A percentile compares a stretch with the other conserved stretches of the same genome.
These are phyloP conservation scores for Diaporthe vexans DNA, from an alignment of 2,329 filamentous ascomycete genomes.

Conservation along the genomic window DNA sequence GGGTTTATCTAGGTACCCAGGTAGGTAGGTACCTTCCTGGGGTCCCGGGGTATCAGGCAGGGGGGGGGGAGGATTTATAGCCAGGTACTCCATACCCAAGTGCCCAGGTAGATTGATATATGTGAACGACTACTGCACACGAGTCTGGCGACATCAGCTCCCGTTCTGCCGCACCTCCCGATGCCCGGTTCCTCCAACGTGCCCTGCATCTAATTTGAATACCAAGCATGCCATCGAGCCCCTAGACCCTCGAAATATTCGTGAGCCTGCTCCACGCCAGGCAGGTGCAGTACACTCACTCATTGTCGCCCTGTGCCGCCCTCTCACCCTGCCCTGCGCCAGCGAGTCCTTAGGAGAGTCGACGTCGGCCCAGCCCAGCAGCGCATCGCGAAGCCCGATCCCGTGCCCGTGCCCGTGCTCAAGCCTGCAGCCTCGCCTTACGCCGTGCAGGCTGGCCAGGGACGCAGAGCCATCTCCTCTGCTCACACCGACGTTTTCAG, in stretches of 20 bases:
- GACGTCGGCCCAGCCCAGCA: background rate
- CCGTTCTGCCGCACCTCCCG: conserved; percentile 17
- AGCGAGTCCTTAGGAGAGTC: background rate
- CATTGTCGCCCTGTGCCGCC: background rate
- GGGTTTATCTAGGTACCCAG: too few relatives aligned
- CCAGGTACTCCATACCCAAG: background rate
- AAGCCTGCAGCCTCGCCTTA: conserved; percentile 13
- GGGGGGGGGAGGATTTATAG: background rate
- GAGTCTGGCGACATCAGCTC: conserved; percentile 20
- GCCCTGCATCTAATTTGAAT: background rate
- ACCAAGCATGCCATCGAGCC: conserved; percentile 9
- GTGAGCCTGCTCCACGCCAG: conserved; percentile 23
- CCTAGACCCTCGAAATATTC: background rate
- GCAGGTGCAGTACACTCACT: conserved; percentile 17
- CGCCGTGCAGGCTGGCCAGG: conserved; percentile 11
- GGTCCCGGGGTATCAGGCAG: background rate
- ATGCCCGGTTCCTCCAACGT: background rate
- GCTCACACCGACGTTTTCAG: background rate
- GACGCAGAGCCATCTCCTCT: conserved; percentile 20
- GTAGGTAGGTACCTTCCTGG: background rate
- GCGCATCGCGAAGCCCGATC: background rate
- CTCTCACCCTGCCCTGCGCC: background rate
- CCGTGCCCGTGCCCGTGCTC: conserved; percentile 16
- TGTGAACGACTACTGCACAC: background rate
- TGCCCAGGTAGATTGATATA: background rate